phyloP scores from a whole-genome alignment of 495 filamentous ascomycete species.

The Hypoxylon rickii region DNA sequence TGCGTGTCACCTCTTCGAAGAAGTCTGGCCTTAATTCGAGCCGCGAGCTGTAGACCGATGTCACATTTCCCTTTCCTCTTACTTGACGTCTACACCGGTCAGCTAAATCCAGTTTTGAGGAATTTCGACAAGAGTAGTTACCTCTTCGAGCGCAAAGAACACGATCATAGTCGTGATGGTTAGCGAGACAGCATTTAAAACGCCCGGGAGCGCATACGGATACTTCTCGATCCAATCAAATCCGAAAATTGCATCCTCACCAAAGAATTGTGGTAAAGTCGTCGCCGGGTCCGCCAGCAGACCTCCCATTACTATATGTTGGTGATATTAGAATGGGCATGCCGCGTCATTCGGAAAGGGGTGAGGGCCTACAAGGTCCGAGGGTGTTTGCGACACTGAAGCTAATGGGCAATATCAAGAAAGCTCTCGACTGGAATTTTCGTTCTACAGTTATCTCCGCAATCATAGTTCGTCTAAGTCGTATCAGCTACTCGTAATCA shows the following conservation, averaged over 20 bases:
- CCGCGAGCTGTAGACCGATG: conserved; percentile 41
- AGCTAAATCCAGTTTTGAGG: neutral
- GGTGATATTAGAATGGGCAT: neutral
- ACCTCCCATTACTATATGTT: conserved; percentile 63
- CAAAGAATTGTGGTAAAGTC: conserved; percentile 64
- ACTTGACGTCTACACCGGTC: conserved; percentile 46
- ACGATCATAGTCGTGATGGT: conserved; percentile 53
- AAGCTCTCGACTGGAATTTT: conserved; percentile 57
- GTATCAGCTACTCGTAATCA: conserved; percentile 5
- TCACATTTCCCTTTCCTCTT: conserved; percentile 47
- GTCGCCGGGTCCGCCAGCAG: conserved; percentile 66
- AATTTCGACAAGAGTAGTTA: conserved; percentile 29
- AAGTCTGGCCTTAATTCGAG: conserved; percentile 15
- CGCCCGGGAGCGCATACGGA: conserved; percentile 71
- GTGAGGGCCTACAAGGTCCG: conserved; percentile 54
- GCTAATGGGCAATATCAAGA: conserved; percentile 65
- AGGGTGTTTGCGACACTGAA: conserved; percentile 71
- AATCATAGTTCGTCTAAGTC: conserved; percentile 62
- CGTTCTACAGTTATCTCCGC: conserved; percentile 72
- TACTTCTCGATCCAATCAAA: conserved; percentile 63
- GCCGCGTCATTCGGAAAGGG: neutral
- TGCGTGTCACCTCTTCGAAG: conserved; percentile 5
- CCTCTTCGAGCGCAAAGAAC: conserved; percentile 67
- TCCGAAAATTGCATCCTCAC: conserved; percentile 45
- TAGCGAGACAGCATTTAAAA: conserved; percentile 65